Percentiles rank a stretch among this genome's conserved stretches.
Evolutionary conservation across 2,329 filamentous ascomycete species (phyloP).

Genomic region (Harringtonia lauricola): DNA sequence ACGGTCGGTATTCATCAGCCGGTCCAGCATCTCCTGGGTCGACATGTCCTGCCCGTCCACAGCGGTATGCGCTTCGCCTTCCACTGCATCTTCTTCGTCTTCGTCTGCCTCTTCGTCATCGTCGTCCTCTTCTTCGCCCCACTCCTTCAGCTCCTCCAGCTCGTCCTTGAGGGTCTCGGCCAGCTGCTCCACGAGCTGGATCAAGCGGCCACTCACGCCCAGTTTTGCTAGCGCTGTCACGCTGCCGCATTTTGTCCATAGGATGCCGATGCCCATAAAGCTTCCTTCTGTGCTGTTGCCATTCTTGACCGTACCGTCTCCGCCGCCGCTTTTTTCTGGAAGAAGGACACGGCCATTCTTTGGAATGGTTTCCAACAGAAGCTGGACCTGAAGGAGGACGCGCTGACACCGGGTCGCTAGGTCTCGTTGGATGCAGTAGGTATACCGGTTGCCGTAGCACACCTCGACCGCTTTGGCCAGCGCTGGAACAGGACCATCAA

Average conservation of each 20-base stretch:
- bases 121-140: conserved; percentile 61
- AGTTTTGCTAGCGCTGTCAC: conserved; percentile 51
- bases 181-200: conserved; percentile 62
- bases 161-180: conserved; percentile 70
- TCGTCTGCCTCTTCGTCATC: conserved; percentile 38
- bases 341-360: conserved; percentile 42
- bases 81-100: conserved; percentile 25
- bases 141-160: conserved; percentile 76
- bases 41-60: conserved; percentile 20
- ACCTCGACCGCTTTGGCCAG: conserved; percentile 60
- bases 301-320: conserved; percentile 14
- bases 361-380: conserved; percentile 49
- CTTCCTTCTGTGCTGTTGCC: conserved; percentile 30
- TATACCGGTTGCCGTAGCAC: conserved; percentile 51
- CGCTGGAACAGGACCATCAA: conserved; percentile 60
- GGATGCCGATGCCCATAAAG: conserved; percentile 57
- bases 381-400: conserved; percentile 50
- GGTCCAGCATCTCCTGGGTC: conserved; percentile 51
- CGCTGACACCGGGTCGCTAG: conserved; percentile 46
- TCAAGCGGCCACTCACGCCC: conserved; percentile 60
- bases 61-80: conserved; percentile 21
- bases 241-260: conserved; percentile 78
- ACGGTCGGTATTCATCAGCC: conserved; percentile 51
- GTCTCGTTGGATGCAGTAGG: conserved; percentile 35
- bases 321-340: conserved; percentile 26